These are phyloP conservation scores for Fraxinus americana DNA, from an alignment of 257 asterid species.

Conservation along the genomic window DNA sequence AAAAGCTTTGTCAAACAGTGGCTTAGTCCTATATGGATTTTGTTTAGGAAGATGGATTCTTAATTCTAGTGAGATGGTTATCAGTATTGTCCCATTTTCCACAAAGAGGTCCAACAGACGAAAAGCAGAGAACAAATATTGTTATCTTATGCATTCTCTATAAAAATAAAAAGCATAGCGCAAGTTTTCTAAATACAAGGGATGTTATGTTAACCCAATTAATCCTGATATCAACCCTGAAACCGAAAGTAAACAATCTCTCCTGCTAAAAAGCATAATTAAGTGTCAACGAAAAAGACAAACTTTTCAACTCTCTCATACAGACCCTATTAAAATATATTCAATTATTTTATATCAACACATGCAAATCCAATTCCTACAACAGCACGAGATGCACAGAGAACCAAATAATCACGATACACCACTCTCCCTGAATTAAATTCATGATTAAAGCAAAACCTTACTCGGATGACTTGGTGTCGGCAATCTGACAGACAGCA, in stretches of 20 bases:
- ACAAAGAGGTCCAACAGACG: not conserved
- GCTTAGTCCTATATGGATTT: not conserved
- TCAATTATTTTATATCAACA: not conserved
- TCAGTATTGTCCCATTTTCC: not conserved
- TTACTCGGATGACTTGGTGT: slow-evolving; percentile 90
- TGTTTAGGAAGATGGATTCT: not conserved
- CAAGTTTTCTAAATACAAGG: not conserved
- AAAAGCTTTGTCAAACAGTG: too few species aligned
- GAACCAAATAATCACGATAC: not conserved
- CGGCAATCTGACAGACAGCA: slow-evolving; percentile 80
- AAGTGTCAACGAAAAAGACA: not conserved
- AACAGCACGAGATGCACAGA: not conserved
- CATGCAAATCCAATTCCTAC: not conserved
- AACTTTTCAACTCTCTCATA: not conserved
- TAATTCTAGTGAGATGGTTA: not conserved
- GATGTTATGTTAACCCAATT: not conserved
- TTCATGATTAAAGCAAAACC: slow-evolving; percentile 6
- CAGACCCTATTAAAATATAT: not conserved
- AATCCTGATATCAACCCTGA: not conserved
- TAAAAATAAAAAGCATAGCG: not conserved
- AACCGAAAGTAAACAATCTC: not conserved
- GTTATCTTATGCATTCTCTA: not conserved
- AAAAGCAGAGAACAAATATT: not conserved
- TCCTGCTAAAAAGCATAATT: not conserved
- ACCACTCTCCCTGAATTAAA: not conserved